Conservation (phyloP, 371 early-diverging fungal genomes). For the Gilbertella persicaria region DNA sequence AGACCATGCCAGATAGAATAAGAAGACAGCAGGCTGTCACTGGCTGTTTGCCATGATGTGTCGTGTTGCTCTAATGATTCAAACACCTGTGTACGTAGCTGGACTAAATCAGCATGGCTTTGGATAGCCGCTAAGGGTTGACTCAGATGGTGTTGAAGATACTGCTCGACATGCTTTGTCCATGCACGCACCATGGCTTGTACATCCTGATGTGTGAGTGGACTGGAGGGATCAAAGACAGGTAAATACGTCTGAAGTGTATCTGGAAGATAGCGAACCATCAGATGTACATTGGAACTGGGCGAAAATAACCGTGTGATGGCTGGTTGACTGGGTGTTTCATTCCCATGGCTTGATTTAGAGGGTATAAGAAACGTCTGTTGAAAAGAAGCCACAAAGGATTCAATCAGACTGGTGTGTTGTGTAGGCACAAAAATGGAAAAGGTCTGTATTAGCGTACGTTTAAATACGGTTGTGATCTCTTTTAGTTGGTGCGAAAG, state of each 20-base stretch:
- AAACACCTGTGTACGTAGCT: constrained; percentile 41
- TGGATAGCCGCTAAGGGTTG: constrained; percentile 34
- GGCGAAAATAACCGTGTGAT: constrained; percentile 59
- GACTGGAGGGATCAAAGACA: constrained; percentile 26
- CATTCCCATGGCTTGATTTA: constrained; percentile 17
- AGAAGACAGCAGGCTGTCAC: constrained; percentile 18
- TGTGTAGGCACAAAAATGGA: constrained; percentile 35
- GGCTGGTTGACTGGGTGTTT: constrained; percentile 30
- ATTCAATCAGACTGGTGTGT: too few relatives aligned
- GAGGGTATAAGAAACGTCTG: constrained; percentile 35
- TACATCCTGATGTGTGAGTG: constrained; percentile 27
- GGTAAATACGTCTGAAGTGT: constrained; percentile 54
- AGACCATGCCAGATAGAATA: constrained; percentile 48
- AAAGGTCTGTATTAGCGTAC: constrained; percentile 43
- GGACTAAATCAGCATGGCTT: constrained; percentile 33
- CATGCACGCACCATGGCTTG: constrained; percentile 30
- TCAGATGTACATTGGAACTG: constrained; percentile 57
- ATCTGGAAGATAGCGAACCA: constrained; percentile 60
- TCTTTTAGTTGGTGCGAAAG: constrained; percentile 38
- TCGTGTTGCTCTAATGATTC: constrained; percentile 36
- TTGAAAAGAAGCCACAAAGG: constrained; percentile 26
- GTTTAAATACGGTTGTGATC: constrained; percentile 38
- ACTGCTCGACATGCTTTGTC: constrained; percentile 29
- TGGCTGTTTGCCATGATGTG: constrained; percentile 24
- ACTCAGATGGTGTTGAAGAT: constrained; percentile 28